Evolutionary conservation across 73 alveolate species (phyloP).

Genomic region (Paramecium tetraurelia): DNA sequence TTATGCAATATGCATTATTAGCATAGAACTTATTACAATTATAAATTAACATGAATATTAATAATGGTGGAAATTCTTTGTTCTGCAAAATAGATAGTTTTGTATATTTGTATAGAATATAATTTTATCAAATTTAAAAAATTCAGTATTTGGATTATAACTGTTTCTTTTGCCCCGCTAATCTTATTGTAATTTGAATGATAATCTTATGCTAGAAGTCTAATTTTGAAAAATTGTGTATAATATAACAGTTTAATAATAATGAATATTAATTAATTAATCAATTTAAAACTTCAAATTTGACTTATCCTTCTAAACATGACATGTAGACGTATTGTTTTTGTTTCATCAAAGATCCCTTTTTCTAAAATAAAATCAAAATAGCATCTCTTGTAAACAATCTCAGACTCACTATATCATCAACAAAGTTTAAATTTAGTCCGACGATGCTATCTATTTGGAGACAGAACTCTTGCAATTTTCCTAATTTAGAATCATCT

Average conservation of each 20-base stretch:
- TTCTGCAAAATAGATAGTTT: too few species aligned
- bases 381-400: constrained; percentile 13
- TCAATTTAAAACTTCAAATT: constrained; percentile 12
- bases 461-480: not conserved
- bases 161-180: too few species aligned
- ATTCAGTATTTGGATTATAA: too few species aligned
- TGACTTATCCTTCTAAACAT: not conserved
- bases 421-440: not conserved
- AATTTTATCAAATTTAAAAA: too few species aligned
- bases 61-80: too few species aligned
- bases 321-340: not conserved
- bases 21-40: too few species aligned
- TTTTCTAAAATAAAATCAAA: not conserved
- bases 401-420: not conserved
- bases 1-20: too few species aligned
- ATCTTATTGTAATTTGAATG: too few species aligned
- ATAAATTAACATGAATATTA: too few species aligned
- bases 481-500: not conserved
- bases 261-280: not conserved
- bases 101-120: too few species aligned
- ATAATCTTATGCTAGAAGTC: too few species aligned
- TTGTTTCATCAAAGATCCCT: constrained; percentile 23
- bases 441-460: not conserved
- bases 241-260: not conserved
- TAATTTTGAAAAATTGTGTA: not conserved